Percentiles rank a stretch among this genome's conserved stretches.
Evolutionary conservation across 306 rosid species (phyloP).

Genomic region (Luffa acutangula): DNA sequence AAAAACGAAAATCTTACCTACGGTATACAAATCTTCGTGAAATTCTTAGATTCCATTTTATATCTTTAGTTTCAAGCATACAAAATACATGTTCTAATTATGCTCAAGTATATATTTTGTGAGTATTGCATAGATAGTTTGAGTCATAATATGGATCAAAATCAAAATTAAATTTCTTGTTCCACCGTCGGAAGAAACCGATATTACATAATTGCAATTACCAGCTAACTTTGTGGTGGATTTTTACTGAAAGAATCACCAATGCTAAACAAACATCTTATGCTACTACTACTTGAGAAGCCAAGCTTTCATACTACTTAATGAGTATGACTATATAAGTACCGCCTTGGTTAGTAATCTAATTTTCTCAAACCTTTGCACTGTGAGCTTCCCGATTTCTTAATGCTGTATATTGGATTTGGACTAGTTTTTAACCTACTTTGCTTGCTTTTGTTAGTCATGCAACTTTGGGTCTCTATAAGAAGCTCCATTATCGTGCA

Average conservation of each 20-base stretch:
- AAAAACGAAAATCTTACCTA: too few relatives aligned
- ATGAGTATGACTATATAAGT: not conserved
- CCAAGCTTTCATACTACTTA: not conserved
- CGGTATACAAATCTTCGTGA: not conserved
- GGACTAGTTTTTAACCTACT: not conserved
- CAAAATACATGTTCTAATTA: not conserved
- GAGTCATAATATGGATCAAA: not conserved
- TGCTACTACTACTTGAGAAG: not conserved
- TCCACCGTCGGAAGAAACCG: not conserved
- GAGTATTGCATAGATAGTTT: not conserved
- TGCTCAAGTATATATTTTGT: not conserved
- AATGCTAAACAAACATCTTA: not conserved
- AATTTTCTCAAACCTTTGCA: not conserved
- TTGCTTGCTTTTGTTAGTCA: conserved; percentile 36
- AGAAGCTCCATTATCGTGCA: conserved; percentile 67
- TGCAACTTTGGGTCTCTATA: conserved; percentile 89
- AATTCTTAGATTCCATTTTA: not conserved
- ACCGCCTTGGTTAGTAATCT: not conserved
- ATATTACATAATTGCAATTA: not conserved
- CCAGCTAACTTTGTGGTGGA: not conserved
- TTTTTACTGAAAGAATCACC: not conserved
- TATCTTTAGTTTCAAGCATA: not conserved
- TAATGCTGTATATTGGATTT: not conserved
- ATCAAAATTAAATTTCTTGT: not conserved
- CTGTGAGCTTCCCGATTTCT: not conserved